Conservation (phyloP, 2,329 filamentous ascomycete species). For the Fusarium sp. region DNA sequence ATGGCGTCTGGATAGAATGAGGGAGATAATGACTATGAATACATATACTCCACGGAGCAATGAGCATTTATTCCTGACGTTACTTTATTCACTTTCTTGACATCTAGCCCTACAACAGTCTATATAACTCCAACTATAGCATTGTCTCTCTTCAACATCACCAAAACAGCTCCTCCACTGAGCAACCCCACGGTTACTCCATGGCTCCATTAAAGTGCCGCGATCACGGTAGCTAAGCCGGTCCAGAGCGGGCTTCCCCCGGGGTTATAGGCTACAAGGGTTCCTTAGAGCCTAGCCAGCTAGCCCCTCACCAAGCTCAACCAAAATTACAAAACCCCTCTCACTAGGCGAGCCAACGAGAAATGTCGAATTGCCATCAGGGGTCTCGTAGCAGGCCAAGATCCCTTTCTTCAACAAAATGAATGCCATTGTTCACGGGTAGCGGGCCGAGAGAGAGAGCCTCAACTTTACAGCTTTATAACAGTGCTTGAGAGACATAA, state of each 20-base stretch:
- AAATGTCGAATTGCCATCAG: conserved; percentile 35
- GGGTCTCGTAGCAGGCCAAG: conserved; percentile 15
- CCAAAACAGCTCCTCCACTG: neutral
- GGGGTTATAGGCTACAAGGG: conserved; percentile 9
- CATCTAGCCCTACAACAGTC: too few species aligned
- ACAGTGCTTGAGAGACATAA: neutral
- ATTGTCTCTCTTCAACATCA: neutral
- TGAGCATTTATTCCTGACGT: neutral
- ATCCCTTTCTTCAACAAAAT: conserved; percentile 24
- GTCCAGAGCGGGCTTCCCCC: conserved; percentile 24
- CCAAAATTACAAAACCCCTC: conserved; percentile 17
- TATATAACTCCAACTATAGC: neutral
- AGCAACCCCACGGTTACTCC: conserved; percentile 28
- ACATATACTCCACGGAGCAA: neutral
- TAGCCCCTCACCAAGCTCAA: conserved; percentile 20
- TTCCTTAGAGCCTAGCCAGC: neutral
- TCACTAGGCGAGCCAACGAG: conserved; percentile 35
- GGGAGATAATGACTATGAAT: conserved; percentile 26
- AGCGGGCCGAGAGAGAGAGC: conserved; percentile 10
- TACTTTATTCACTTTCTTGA: neutral
- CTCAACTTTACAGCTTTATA: neutral
- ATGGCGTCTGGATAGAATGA: conserved; percentile 15
- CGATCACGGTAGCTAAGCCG: conserved; percentile 15
- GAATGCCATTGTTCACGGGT: neutral
- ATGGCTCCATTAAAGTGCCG: conserved; percentile 20